Percentiles rank a stretch among this genome's conserved stretches.
These are phyloP conservation scores for Crithidia thermophila DNA, from an alignment of 208 protist species.

Conservation along the genomic window DNA sequence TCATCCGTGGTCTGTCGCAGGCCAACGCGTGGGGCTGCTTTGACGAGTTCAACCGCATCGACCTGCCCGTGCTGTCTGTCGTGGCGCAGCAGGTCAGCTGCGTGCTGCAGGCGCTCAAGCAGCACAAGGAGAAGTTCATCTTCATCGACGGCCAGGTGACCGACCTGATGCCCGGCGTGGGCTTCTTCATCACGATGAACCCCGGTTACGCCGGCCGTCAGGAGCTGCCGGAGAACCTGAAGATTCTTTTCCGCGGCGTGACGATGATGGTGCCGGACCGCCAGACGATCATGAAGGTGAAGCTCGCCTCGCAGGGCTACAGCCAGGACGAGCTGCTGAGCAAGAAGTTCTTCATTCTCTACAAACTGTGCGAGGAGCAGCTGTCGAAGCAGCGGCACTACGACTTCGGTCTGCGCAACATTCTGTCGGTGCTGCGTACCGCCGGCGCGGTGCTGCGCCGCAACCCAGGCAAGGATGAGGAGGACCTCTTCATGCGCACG, in stretches of 20 bases:
- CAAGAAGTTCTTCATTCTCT: constrained; percentile 96
- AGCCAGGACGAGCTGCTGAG: constrained; percentile 92
- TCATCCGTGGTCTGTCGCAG: constrained; percentile 94
- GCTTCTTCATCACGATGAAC: constrained; percentile 99
- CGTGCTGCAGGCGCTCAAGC: constrained; percentile 92
- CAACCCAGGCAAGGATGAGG: constrained; percentile 92
- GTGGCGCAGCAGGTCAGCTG: constrained; percentile 94
- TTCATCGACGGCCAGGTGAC: constrained; percentile 94
- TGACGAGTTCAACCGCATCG: constrained; percentile 96
- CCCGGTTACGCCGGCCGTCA: constrained; percentile 98
- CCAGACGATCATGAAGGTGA: constrained; percentile 97
- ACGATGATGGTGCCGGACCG: constrained; percentile 99
- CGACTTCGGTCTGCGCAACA: constrained; percentile 98
- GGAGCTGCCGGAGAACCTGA: constrained; percentile 99
- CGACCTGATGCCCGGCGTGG: constrained; percentile 91
- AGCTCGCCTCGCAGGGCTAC: constrained; percentile 94
- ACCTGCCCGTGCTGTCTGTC: constrained; percentile 94
- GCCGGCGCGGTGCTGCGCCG: constrained; percentile 91
- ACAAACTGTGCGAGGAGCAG: constrained; percentile 98
- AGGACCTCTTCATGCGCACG: constrained; percentile 96
- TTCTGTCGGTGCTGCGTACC: constrained; percentile 97
- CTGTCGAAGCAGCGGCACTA: constrained; percentile 98
- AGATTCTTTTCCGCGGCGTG: constrained; percentile 98
- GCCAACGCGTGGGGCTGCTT: constrained; percentile 95
- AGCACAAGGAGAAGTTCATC: constrained; percentile 92